A percentile compares a stretch with the other conserved stretches of the same genome.
These are phyloP conservation scores for Pythium apleroticum DNA, from an alignment of 352 stramenopile species.

Conservation along the genomic window DNA sequence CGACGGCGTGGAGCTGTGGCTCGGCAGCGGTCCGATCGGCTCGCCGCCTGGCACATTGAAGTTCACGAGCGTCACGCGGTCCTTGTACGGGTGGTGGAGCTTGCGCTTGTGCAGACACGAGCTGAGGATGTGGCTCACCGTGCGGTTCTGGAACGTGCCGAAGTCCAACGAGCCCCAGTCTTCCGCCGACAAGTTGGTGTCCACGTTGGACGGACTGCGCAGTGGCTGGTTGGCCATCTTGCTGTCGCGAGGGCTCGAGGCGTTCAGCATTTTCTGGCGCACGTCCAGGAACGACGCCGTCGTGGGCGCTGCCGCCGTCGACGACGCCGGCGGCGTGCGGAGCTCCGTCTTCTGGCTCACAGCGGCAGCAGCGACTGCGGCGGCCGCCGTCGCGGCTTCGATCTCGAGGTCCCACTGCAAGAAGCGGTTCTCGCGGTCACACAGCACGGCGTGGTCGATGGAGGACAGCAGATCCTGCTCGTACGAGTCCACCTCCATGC, in stretches of 20 bases:
- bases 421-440: conserved; percentile 81
- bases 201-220: conserved; percentile 66
- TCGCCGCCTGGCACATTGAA: conserved; percentile 63
- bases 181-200: conserved; percentile 49
- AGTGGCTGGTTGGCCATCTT: conserved; percentile 26
- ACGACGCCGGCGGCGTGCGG: conserved; percentile 16
- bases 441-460: conserved; percentile 79
- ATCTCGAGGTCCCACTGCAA: conserved; percentile 73
- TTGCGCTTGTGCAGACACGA: conserved; percentile 84
- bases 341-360: conserved; percentile 23
- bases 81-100: conserved; percentile 82
- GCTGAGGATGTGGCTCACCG: conserved; percentile 81
- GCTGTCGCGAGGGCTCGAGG: conserved; percentile 51
- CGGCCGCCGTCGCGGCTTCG: conserved; percentile 33
- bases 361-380: conserved; percentile 28
- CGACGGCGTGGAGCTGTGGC: conserved; percentile 3
- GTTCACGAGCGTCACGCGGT: conserved; percentile 81
- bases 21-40: conserved; percentile 20
- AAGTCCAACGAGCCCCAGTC: conserved; percentile 81
- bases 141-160: conserved; percentile 81
- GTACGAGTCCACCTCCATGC: conserved; percentile 68
- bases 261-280: conserved; percentile 38
- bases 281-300: conserved; percentile 3
- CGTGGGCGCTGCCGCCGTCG: conserved; percentile 1
- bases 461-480: conserved; percentile 70